A percentile compares a stretch with the other conserved stretches of the same genome.
Evolutionary conservation across 768 basidiomycete genomes (phyloP).

Genomic region (Gautieria morchelliformis): DNA sequence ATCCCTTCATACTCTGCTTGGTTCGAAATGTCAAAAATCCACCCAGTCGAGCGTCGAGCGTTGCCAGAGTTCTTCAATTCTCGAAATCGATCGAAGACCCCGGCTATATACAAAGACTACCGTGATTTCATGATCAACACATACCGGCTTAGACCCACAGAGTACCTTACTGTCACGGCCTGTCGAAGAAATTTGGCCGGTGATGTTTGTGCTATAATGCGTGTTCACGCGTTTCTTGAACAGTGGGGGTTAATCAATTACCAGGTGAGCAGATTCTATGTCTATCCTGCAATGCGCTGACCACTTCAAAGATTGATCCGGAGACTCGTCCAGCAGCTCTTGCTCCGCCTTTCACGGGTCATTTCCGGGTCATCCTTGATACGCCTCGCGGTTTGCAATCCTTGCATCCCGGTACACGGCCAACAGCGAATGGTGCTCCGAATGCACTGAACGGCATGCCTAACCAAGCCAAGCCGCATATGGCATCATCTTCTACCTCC

Average conservation of each 20-base stretch:
- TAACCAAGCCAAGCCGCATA: slow-evolving; percentile 15
- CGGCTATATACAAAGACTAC: slow-evolving; percentile 97
- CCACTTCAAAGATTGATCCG: slow-evolving; percentile 72
- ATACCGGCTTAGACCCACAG: slow-evolving; percentile 84
- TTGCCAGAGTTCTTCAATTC: slow-evolving; percentile 98
- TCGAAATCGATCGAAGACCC: slow-evolving; percentile 89
- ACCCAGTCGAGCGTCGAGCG: slow-evolving; percentile 83
- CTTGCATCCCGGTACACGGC: slow-evolving; percentile 73
- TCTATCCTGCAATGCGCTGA: not conserved
- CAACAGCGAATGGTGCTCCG: slow-evolving; percentile 40
- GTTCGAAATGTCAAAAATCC: slow-evolving; percentile 94
- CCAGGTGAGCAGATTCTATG: slow-evolving; percentile 49
- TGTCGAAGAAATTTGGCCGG: slow-evolving; percentile 94
- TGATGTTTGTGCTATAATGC: slow-evolving; percentile 97
- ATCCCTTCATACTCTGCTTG: slow-evolving; percentile 96
- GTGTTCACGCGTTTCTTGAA: slow-evolving; percentile 96
- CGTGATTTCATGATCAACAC: slow-evolving; percentile 99
- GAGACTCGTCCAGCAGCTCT: slow-evolving; percentile 90
- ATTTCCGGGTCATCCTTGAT: slow-evolving; percentile 96
- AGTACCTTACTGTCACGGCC: slow-evolving; percentile 96
- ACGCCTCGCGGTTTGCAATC: slow-evolving; percentile 94
- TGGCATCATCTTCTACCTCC: slow-evolving; percentile 46
- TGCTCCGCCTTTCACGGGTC: slow-evolving; percentile 95
- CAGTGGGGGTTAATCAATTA: slow-evolving; percentile 99
- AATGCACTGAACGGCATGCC: slow-evolving; percentile 26